Percentiles rank a stretch among this genome's conserved stretches.
These are phyloP conservation scores for Dentipellis sp. DNA, from an alignment of 768 basidiomycete genomes.

Conservation along the genomic window DNA sequence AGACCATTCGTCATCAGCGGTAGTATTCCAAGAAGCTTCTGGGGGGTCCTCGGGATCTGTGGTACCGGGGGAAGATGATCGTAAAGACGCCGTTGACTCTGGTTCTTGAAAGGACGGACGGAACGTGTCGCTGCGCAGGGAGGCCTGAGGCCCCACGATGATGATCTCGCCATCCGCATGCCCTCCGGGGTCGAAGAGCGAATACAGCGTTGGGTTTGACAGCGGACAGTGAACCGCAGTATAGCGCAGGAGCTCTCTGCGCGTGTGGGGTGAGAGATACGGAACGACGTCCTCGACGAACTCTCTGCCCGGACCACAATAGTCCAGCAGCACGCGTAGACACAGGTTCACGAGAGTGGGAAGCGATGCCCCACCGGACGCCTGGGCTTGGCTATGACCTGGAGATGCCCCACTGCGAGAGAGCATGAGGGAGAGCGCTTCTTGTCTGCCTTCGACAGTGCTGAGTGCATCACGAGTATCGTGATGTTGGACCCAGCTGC, in stretches of 20 bases:
- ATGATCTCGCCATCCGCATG: slow-evolving; percentile 59
- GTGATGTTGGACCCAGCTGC: too few relatives aligned
- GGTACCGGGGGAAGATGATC: too few relatives aligned
- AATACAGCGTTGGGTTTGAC: slow-evolving; percentile 36
- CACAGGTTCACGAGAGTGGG: slow-evolving; percentile 53
- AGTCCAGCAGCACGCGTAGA: slow-evolving; percentile 38
- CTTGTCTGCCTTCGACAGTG: slow-evolving; percentile 36
- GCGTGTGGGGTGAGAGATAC: slow-evolving; percentile 47
- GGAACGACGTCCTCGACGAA: slow-evolving; percentile 27
- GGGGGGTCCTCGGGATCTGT: neutral
- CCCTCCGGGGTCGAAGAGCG: slow-evolving; percentile 38
- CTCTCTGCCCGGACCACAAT: slow-evolving; percentile 15
- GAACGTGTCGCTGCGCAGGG: slow-evolving; percentile 36
- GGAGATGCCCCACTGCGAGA: slow-evolving; percentile 16
- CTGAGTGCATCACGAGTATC: slow-evolving; percentile 16
- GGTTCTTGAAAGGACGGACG: neutral
- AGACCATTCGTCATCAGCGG: neutral
- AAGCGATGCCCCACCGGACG: slow-evolving; percentile 15
- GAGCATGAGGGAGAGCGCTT: slow-evolving; percentile 48
- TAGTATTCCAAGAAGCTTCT: slow-evolving; percentile 6
- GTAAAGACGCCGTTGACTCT: neutral
- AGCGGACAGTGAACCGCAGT: slow-evolving; percentile 51
- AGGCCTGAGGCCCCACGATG: slow-evolving; percentile 46
- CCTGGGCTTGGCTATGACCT: slow-evolving; percentile 5
- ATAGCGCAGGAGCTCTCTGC: slow-evolving; percentile 48